phyloP scores from a whole-genome alignment of 1,284 basidiomycete genomes.

The Ustilago lituana region DNA sequence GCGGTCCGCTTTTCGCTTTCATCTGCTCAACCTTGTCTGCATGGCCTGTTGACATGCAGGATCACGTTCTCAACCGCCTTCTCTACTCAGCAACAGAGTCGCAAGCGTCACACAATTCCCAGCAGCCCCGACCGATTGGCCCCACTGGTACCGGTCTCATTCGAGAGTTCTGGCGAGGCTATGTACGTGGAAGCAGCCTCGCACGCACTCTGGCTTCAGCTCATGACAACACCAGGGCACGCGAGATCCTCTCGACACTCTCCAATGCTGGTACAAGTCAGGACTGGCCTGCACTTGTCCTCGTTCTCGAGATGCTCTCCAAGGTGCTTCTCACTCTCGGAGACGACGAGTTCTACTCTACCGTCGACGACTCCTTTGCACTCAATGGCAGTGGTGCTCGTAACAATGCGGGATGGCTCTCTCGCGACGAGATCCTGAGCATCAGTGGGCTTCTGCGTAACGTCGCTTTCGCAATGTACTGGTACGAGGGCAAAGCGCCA shows the following conservation, averaged over 20 bases:
- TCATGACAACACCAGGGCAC: constrained; percentile 20
- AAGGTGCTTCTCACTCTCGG: constrained; percentile 89
- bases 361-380: constrained; percentile 2
- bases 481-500: constrained; percentile 72
- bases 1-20: constrained; percentile 57
- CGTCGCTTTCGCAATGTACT: constrained; percentile 82
- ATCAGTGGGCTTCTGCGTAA: constrained; percentile 79
- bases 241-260: constrained; percentile 32
- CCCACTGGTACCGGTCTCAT: constrained; percentile 48
- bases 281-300: constrained; percentile 74
- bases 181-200: constrained; percentile 52
- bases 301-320: constrained; percentile 84
- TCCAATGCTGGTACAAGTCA: constrained; percentile 2
- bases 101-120: neutral
- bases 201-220: constrained; percentile 46
- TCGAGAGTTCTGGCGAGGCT: constrained; percentile 65
- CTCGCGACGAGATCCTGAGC: constrained; percentile 79
- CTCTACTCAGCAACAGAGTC: constrained; percentile 28
- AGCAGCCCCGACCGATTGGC: constrained; percentile 14
- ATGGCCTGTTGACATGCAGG: constrained; percentile 52
- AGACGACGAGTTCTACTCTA: constrained; percentile 92
- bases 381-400: constrained; percentile 16
- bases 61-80: constrained; percentile 45
- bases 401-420: constrained; percentile 69
- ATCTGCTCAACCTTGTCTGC: constrained; percentile 52